Base-by-base conservation (phyloP, 78 protist genomes). In the Carpediemonas membranifera region DNA sequence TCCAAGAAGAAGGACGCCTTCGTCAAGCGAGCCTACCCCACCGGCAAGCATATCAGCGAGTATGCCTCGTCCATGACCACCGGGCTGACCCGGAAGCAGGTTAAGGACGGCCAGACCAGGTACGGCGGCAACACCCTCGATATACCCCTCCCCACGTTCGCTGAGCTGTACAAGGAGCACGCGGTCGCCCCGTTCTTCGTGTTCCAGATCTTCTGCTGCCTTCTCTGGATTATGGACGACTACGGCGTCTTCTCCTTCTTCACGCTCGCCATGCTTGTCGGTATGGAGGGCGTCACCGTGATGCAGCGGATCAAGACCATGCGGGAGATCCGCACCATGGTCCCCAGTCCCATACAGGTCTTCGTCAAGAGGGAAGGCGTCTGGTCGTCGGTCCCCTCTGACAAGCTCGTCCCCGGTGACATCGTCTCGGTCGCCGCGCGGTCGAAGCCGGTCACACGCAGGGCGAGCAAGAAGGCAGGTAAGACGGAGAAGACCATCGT, bases 151-250 rank as follows among this genome's bases (percentile, higher is more conserved):
- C 98, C 94, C 27, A 5, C 83, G 11, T 93, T 94, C 62, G 0
- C 36, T 31, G 88, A 80, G 57, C 82, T 95, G 31, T 80, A 76
- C 64, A 35, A 28, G 33, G 94, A 96, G 68, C 98, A 95, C 43
- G 85, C 87, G 16, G 18, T 86, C 1, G 93, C 94, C 14, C 99
- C 99, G 19, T 92, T 96, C 87, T 96, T 96, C 65, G 91, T 96
- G 7, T 96, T 96, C 53, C 87, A 83, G 56, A 63, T 92, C 37
- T 73, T 91, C 70, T 94, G 97, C 73, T 91, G 90, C n/a, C 27
- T 60, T 0, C 87, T 96, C 11, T 96, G 96, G 97, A 27, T 59
- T 51, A 68, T 93, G 43, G 98, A 94, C 67, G 98, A 91, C 15
- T 87, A 87, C 72, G 37, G 19, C n/a, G 69, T 79, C 78, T 90